Conservation (phyloP, 768 basidiomycete species). For the Albatrellus ellisii region DNA sequence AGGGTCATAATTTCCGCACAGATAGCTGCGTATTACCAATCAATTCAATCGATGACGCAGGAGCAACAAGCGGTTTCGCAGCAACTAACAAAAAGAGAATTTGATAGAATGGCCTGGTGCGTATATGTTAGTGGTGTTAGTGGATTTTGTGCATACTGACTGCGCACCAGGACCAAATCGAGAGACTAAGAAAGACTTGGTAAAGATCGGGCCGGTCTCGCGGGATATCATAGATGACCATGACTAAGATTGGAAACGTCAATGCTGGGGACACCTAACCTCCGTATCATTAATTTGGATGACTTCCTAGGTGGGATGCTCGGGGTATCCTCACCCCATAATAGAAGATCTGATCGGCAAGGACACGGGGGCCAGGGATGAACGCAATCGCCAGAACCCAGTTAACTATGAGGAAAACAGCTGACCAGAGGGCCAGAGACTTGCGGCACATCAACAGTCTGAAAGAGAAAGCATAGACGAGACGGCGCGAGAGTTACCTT, state of each 20-base stretch:
- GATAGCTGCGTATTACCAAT: conserved; percentile 18
- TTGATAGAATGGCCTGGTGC: conserved; percentile 48
- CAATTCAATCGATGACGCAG: background rate
- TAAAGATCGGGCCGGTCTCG: conserved; percentile 44
- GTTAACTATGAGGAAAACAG: conserved; percentile 50
- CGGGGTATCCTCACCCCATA: conserved; percentile 43
- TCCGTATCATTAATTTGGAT: background rate
- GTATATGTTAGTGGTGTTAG: conserved; percentile 8
- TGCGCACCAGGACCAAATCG: conserved; percentile 51
- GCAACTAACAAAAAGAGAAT: conserved; percentile 31
- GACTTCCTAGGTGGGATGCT: conserved; percentile 13
- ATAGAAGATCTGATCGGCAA: conserved; percentile 48
- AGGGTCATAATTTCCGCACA: conserved; percentile 29
- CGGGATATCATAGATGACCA: conserved; percentile 66
- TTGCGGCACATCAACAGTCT: conserved; percentile 10
- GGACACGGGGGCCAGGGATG: conserved; percentile 27
- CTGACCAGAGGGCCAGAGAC: conserved; percentile 48
- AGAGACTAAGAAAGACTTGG: conserved; percentile 42
- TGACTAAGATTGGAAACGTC: conserved; percentile 45
- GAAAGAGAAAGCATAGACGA: background rate
- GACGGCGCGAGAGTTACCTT: conserved; percentile 25
- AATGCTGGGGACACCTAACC: conserved; percentile 40
- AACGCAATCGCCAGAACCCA: conserved; percentile 54
- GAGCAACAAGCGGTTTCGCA: background rate
- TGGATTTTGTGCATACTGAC: background rate